phyloP scores from a whole-genome alignment of 2,329 filamentous ascomycete species.

The Pseudogymnoascus verrucosus region DNA sequence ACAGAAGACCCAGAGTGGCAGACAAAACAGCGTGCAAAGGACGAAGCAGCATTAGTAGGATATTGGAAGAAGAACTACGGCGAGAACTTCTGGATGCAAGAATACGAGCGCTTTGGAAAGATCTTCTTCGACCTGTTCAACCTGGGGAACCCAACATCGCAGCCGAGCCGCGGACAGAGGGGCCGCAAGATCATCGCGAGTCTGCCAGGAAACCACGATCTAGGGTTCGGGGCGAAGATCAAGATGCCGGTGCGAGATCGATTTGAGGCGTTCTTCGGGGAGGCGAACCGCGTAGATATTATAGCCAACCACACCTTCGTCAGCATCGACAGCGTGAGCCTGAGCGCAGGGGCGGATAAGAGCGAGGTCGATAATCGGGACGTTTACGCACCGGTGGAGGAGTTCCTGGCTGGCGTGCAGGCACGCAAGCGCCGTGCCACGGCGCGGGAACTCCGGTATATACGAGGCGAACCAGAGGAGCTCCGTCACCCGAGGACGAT shows the following conservation, averaged over 20 bases:
- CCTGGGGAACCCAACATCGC: conserved; percentile 44
- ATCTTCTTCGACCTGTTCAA: conserved; percentile 73
- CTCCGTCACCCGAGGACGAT: conserved; percentile 50
- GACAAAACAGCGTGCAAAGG: conserved; percentile 39
- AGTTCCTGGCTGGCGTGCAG: conserved; percentile 65
- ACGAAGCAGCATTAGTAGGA: conserved; percentile 49
- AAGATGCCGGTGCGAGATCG: conserved; percentile 72
- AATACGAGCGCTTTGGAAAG: conserved; percentile 77
- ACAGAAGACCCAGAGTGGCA: conserved; percentile 55
- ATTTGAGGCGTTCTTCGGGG: conserved; percentile 83
- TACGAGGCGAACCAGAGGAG: conserved; percentile 48
- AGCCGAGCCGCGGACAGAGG: conserved; percentile 43
- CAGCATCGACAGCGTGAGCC: conserved; percentile 78
- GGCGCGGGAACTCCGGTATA: conserved; percentile 57
- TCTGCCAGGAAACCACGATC: conserved; percentile 88
- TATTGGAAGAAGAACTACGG: conserved; percentile 69
- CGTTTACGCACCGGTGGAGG: conserved; percentile 68
- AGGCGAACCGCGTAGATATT: conserved; percentile 83
- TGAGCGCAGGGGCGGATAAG: conserved; percentile 60
- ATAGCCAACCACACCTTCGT: conserved; percentile 94
- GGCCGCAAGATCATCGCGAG: conserved; percentile 75
- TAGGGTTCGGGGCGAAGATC: conserved; percentile 83
- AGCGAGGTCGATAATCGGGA: conserved; percentile 40
- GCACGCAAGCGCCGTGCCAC: conserved; percentile 59
- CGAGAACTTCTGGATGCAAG: conserved; percentile 74